Evolutionary conservation across 495 filamentous ascomycete genomes (phyloP), one percentile per base, ranked within the genome.

Genomic region (Aspergillus saccharolyticus): DNA sequence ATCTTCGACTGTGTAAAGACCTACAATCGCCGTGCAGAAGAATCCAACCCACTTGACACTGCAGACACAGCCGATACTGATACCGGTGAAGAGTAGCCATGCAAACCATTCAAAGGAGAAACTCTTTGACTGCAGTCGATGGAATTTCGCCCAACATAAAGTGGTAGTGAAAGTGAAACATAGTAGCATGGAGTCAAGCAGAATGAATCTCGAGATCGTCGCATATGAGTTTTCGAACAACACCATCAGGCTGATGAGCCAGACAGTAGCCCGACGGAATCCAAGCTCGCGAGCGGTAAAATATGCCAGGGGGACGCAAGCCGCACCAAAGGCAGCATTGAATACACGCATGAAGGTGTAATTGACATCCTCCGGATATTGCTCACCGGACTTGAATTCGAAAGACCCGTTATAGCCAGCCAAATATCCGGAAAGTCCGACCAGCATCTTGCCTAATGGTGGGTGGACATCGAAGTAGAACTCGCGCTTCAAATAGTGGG

Each of bases 381-480:
- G 89, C 70, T 97, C 94, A 64, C 94, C 94, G 21, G 93, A 97
- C 71, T 98, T 98, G 84, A 98, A 98, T 72, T 97, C 95, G 75
- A 98, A 98, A 1, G 95, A 96, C 33, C 94, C 94, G 82, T 98
- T 98, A 79, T 98, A 98, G 52, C 93, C 93, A 39, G 94, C 94
- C 54, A 98, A 78, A 64, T 91, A 93, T 63, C 94, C 94, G 14
- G 94, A 97, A 54, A 98, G 81, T 46, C 94, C 94, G 59, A 98
- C 95, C 21, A 98, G 83, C 83, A 98, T 97, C 79, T 98, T 98
- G 66, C 94, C 94, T 46, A 97, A 83, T 46, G 94, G 94, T 53
- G 94, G 94, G 70, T 98, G 89, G 33, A 97, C 94, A 80, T 98
- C 94, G 76, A 98, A 98, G 83, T 97, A 98, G 78, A 97, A 95